Evolutionary conservation across 352 stramenopile species (phyloP), one percentile per base, ranked within the genome.

Genomic region (Pythium vanterpoolii): DNA sequence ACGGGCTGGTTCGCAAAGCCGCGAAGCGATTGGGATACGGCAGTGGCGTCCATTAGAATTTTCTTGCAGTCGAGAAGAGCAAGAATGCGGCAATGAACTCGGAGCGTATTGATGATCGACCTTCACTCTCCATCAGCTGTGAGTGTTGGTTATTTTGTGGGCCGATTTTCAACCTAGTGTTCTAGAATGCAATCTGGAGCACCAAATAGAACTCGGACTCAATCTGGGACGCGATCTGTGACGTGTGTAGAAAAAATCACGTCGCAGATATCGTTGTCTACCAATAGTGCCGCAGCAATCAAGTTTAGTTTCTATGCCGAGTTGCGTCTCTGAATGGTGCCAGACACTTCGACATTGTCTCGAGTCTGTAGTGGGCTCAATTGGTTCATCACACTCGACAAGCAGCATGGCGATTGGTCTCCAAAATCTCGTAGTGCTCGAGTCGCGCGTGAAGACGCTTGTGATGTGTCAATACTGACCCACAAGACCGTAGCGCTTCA

Each of bases 31-130:
- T 16, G 19, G 19, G 44, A 24, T 21, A 69, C 33, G 8, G 44
- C 19, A 23, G 54, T 64, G 1, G 21, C 34, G 2, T 64, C 56
- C 36, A 57, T 64, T 6, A 3, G n/a, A n/a, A n/a, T n/a, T n/a
- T n/a, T n/a, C n/a, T 21, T 5, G 10, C n/a, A 23, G 36, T 21
- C 9, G 18, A 43, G n/a, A 16, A 27, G 42, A n/a, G 9, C n/a
- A 48, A 8, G 21, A 34, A 50, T 50, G 44, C 14, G 13, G 40
- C 5, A 42, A 42, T 42, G 34, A 42, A 18, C 34, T 42, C 34
- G 18, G 18, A 5, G 34, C 34, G 34, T 42, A 18, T 42, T 18
- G 19, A 1, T 18, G 34, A 36, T 36, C 6, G 34, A 42, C 34
- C 34, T 42, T 42, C 34, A 42, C 13, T 42, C 34, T 5, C 34